Evolutionary conservation across 768 basidiomycete species (phyloP).

Genomic region (Rhodosporidiobolus sp.): DNA sequence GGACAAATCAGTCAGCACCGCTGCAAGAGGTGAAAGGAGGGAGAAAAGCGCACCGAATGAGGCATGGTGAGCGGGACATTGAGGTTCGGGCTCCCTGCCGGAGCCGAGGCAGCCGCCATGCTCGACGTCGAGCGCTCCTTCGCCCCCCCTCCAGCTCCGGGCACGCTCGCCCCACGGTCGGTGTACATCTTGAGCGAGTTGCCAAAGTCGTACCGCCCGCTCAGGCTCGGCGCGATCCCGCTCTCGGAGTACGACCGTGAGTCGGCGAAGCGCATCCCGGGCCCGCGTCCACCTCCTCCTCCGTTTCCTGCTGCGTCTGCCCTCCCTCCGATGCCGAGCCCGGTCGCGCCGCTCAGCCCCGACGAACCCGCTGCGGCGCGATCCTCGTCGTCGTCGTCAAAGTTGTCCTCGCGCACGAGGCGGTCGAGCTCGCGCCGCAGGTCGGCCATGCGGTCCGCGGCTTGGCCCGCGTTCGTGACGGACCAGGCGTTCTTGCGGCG

Average conservation of each 20-base stretch:
- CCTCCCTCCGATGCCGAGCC: background rate
- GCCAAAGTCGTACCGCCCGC: conserved; percentile 51
- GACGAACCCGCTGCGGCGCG: conserved; percentile 4
- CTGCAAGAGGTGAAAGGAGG: background rate
- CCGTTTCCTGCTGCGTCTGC: background rate
- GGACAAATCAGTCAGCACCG: background rate
- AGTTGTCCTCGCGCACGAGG: conserved; percentile 53
- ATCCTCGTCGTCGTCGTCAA: conserved; percentile 33
- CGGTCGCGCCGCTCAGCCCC: conserved; percentile 23
- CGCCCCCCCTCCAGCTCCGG: background rate
- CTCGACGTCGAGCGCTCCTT: no score
- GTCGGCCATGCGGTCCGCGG: conserved; percentile 58
- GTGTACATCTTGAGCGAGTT: conserved; percentile 46
- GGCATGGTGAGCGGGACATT: background rate
- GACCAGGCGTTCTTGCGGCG: conserved; percentile 44
- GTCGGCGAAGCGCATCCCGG: background rate
- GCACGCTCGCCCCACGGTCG: background rate
- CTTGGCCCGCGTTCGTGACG: conserved; percentile 51
- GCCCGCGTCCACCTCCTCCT: background rate
- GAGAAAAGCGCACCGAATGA: background rate
- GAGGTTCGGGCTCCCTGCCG: conserved; percentile 1
- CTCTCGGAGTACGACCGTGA: conserved; percentile 41
- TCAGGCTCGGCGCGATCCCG: conserved; percentile 40
- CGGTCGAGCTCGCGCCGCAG: conserved; percentile 66
- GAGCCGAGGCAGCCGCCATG: background rate